Percentiles rank a stretch among this genome's conserved stretches.
These are phyloP conservation scores for Nannochloropsis oceanica DNA, from an alignment of 108 stramenopile species.

Conservation along the genomic window DNA sequence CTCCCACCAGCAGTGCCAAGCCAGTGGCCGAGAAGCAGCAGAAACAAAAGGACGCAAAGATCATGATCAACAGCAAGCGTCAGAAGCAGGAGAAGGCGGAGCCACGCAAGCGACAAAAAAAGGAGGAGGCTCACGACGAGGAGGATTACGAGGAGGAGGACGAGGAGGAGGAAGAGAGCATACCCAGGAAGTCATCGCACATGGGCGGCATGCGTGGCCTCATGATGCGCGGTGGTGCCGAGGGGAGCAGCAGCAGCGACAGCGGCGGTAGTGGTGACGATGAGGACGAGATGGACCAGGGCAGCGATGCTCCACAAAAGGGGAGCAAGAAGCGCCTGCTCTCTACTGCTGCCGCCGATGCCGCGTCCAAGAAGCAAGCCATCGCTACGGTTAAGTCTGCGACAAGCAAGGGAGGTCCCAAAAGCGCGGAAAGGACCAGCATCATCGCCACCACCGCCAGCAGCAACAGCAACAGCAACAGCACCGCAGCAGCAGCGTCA, in stretches of 20 bases:
- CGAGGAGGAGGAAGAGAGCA: not conserved
- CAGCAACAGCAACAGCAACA: too few species aligned
- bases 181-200: not conserved
- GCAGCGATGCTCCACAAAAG: not conserved
- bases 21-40: too few species aligned
- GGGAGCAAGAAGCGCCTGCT: not conserved
- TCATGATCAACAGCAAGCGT: not conserved
- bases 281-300: not conserved
- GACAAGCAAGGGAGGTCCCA: too few species aligned
- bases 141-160: not conserved
- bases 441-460: too few species aligned
- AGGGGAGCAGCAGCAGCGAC: not conserved
- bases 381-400: too few species aligned
- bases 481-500: too few species aligned
- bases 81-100: not conserved
- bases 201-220: not conserved
- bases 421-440: too few species aligned
- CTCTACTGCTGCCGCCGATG: not conserved
- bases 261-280: not conserved
- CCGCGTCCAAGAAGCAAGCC: too few species aligned
- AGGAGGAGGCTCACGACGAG: not conserved
- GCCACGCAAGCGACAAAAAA: not conserved
- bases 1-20: too few species aligned
- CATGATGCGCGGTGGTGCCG: not conserved
- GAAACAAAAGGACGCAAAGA: not conserved